Evolutionary conservation across 129 eudicot species (phyloP).

Genomic region (Calendula officinalis): DNA sequence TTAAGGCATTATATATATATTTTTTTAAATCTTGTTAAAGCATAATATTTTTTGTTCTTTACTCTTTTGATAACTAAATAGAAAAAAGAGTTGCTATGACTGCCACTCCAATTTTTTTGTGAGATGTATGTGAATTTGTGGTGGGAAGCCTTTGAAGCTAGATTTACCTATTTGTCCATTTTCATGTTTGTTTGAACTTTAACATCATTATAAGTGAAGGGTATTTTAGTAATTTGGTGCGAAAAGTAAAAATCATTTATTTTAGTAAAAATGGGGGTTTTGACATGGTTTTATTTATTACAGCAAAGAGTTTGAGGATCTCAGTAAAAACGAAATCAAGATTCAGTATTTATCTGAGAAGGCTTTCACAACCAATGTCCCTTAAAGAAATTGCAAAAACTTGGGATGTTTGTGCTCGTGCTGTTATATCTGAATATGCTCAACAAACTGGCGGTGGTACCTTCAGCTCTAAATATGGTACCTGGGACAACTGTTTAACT

Average conservation of each 20-base stretch:
- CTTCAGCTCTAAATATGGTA: slow-evolving; percentile 91
- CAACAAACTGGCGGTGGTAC: slow-evolving; percentile 95
- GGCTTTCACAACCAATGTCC: slow-evolving; percentile 85
- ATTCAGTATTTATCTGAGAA: slow-evolving; percentile 69
- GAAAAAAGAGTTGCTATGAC: background rate
- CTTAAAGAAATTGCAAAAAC: slow-evolving; percentile 80
- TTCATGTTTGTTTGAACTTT: too few relatives aligned
- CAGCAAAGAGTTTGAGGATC: slow-evolving; percentile 79
- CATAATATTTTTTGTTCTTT: slow-evolving; percentile 1
- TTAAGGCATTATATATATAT: too few relatives aligned
- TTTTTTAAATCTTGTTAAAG: too few relatives aligned
- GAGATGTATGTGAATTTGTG: background rate
- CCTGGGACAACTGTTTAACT: slow-evolving; percentile 81
- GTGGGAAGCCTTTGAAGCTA: background rate
- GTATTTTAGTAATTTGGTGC: too few relatives aligned
- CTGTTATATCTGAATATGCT: slow-evolving; percentile 82
- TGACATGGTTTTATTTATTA: background rate
- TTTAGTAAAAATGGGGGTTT: too few relatives aligned
- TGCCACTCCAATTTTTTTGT: background rate
- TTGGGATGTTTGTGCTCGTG: slow-evolving; percentile 94
- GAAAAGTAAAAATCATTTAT: too few relatives aligned
- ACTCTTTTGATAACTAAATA: background rate
- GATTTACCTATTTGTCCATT: background rate
- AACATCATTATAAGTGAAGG: too few relatives aligned
- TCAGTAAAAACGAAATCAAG: slow-evolving; percentile 78